Evolutionary conservation across 176 grass and related monocot species (phyloP).

Genomic region (Calamus simplicifolius): DNA sequence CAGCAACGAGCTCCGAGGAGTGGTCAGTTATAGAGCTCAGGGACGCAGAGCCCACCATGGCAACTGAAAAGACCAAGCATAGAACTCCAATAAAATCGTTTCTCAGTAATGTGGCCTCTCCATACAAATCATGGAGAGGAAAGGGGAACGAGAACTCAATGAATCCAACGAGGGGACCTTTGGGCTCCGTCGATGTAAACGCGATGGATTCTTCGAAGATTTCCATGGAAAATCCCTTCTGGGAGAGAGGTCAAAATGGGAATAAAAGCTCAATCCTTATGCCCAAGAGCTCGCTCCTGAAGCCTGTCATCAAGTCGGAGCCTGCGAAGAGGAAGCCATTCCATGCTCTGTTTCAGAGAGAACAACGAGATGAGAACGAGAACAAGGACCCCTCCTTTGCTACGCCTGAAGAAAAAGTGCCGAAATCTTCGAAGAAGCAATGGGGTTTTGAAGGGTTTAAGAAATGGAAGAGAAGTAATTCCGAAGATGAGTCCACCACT

Average conservation of each 20-base stretch:
- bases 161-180: constrained; percentile 4
- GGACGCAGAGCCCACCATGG: no score
- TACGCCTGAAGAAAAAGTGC: constrained; percentile 22
- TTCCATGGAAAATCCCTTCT: background rate
- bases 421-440: constrained; percentile 29
- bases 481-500: constrained; percentile 22
- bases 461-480: constrained; percentile 63
- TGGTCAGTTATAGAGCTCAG: no score
- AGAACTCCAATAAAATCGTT: constrained; percentile 36
- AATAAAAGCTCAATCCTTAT: constrained; percentile 32
- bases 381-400: constrained; percentile 24
- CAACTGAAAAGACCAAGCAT: no score
- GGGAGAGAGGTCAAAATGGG: constrained; percentile 12
- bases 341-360: constrained; percentile 30
- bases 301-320: constrained; percentile 19
- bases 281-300: constrained; percentile 30
- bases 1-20: no score
- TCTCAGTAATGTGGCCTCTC: constrained; percentile 22
- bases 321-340: constrained; percentile 56
- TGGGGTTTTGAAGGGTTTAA: constrained; percentile 87
- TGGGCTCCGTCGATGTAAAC: constrained; percentile 22
- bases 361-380: constrained; percentile 31
- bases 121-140: constrained; percentile 30
- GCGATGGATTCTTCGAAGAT: no score
- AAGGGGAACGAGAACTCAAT: constrained; percentile 47